Evolutionary conservation across 148 eudicot species (phyloP).

Genomic region (Agrostemma githago): DNA sequence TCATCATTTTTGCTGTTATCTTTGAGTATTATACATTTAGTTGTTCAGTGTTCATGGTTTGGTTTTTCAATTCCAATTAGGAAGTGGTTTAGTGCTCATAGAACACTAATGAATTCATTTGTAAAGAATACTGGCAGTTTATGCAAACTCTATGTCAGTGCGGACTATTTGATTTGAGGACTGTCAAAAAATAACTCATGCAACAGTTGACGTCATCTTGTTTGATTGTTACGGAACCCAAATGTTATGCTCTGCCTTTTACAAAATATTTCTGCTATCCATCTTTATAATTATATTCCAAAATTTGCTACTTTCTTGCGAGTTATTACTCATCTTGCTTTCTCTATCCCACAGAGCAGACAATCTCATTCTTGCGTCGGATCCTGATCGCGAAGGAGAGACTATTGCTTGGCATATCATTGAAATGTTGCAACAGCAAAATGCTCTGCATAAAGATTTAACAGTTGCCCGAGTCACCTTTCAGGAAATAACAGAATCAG

Average conservation of each 20-base stretch:
- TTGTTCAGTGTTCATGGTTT: not conserved
- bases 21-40: conserved; percentile 2
- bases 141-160: too few species aligned
- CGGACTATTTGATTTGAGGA: too few species aligned
- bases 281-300: not conserved
- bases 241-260: not conserved
- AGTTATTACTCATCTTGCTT: conserved; percentile 28
- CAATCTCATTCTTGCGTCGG: conserved; percentile 95
- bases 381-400: conserved; percentile 99
- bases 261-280: not conserved
- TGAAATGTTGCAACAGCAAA: conserved; percentile 89
- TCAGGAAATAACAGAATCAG: conserved; percentile 81
- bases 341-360: conserved; percentile 66
- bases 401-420: conserved; percentile 98
- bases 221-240: not conserved
- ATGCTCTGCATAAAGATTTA: conserved; percentile 53
- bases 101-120: too few species aligned
- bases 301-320: not conserved
- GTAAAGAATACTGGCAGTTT: too few species aligned
- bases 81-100: too few species aligned
- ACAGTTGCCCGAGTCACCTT: conserved; percentile 84
- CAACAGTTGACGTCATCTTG: not conserved
- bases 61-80: not conserved
- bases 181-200: not conserved
- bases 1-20: conserved; percentile 2